phyloP scores from a whole-genome alignment of 768 basidiomycete species.

The Grammothele lineata region DNA sequence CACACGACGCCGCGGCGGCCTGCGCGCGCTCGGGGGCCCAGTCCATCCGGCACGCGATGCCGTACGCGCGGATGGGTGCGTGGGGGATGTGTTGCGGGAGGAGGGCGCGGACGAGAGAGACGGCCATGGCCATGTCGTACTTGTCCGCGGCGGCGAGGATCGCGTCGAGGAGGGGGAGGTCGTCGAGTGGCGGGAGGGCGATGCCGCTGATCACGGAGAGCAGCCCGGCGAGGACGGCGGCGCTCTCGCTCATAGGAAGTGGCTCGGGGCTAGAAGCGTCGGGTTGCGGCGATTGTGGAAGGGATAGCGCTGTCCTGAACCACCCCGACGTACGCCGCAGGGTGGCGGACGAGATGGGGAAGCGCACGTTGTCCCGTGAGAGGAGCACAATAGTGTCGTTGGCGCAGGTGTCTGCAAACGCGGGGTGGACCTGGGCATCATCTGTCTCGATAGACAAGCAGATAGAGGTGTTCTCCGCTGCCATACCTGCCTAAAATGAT shows the following conservation, averaged over 20 bases:
- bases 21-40: conserved; percentile 42
- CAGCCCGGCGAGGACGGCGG: conserved; percentile 32
- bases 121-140: conserved; percentile 43
- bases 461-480: too few relatives aligned
- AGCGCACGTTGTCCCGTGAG: conserved; percentile 14
- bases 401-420: neutral
- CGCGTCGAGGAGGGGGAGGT: conserved; percentile 37
- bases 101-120: conserved; percentile 39
- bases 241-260: conserved; percentile 29
- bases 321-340: conserved; percentile 20
- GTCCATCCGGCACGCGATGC: conserved; percentile 37
- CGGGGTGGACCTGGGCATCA: too few relatives aligned
- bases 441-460: too few relatives aligned
- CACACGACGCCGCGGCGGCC: conserved; percentile 39
- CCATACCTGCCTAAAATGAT: too few relatives aligned
- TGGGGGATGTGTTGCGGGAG: conserved; percentile 37
- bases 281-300: conserved; percentile 12
- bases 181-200: conserved; percentile 35
- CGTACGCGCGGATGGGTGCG: conserved; percentile 42
- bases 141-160: conserved; percentile 37
- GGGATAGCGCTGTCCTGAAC: conserved; percentile 23
- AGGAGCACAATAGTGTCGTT: conserved; percentile 15
- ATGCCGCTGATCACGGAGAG: conserved; percentile 38
- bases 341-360: conserved; percentile 20
- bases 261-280: neutral